Percentiles rank a stretch among this genome's conserved stretches.
Evolutionary conservation across 139 green algal genomes (phyloP).

Genomic region (Volvox africanus): DNA sequence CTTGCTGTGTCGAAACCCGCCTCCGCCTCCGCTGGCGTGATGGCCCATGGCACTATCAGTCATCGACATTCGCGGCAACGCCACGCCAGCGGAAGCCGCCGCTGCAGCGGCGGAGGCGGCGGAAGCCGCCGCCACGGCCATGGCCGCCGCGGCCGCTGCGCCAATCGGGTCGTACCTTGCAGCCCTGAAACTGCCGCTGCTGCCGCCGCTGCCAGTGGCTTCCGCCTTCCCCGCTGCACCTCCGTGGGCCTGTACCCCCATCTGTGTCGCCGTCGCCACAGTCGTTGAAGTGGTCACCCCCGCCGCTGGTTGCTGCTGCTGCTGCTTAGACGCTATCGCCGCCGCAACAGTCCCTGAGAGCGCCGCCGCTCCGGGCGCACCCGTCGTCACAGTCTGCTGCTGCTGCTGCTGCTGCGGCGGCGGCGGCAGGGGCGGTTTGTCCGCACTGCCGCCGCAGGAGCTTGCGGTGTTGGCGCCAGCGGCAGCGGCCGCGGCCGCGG

Average conservation of each 20-base stretch:
- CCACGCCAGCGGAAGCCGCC: neutral
- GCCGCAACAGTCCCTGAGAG: neutral
- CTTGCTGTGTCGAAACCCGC: neutral
- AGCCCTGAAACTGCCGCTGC: neutral
- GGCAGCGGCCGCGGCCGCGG: neutral
- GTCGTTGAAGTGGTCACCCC: neutral
- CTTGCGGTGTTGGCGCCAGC: neutral
- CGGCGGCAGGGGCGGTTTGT: neutral
- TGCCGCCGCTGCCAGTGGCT: neutral
- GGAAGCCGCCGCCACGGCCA: neutral
- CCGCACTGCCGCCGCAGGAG: neutral
- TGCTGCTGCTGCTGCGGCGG: neutral
- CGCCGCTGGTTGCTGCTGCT: neutral
- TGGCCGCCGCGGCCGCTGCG: neutral
- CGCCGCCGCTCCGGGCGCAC: neutral
- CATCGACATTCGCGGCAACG: neutral
- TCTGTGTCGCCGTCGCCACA: neutral
- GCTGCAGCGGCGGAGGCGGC: slow-evolving; percentile 2
- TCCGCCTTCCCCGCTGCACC: neutral
- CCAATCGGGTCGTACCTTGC: neutral
- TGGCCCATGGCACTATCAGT: slow-evolving; percentile 41
- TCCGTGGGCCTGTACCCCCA: neutral
- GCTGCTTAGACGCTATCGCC: neutral
- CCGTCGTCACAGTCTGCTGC: neutral
- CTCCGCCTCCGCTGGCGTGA: neutral